Base-by-base conservation (phyloP, 192 early-diverging fungal species). In the Coemansia sp. region DNA sequence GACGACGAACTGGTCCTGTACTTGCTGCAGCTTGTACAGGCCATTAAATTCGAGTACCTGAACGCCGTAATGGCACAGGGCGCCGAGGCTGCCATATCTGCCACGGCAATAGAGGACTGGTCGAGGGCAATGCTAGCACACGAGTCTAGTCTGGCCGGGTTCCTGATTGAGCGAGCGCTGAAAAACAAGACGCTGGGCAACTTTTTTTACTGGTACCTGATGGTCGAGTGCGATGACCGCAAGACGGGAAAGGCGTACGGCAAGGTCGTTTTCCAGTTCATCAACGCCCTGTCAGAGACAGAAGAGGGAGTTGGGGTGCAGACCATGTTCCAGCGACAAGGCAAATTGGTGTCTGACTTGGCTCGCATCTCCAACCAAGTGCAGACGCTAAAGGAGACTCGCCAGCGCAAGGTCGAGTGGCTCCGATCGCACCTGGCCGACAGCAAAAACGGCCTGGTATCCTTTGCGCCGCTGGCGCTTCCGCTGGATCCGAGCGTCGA, bases 1-100 rank as follows among this genome's bases (percentile, higher is more conserved):
- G 95, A 95, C 67, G 95, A 97, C 89, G 97, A 99, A 65, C 72
- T 99, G 33, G 84, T 93, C 37, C 75, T 97, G 23, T 99, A 96
- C 82, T 84, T 99, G 33, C 72, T 99, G 34, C 98, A 99, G 73
- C 86, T 99, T 1, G 98, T 99, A 3, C 98, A 99, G 75, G 98
- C 96, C 25, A 84, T 99, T 5, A 94, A 93, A 67, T 99, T 97
- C 70, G 98, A 99, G 75, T 87, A 89, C 33, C 82, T 95, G 18
- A 78, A 68, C 26, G 76, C 75, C 1, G 59, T 47, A 10, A 58
- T 62, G 56, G 26, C 66, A 2, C 72, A 71, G 50, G 72, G 77
- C 21, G 63, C 68, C 21, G 77, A 80, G 47, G 18, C 71, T 0
- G 43, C 61, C n/a, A 48, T 41, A 25, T 39, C 39, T 43, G 56